phyloP scores from a whole-genome alignment of 2,329 filamentous ascomycete species.

The Stromatinia cepivora region DNA sequence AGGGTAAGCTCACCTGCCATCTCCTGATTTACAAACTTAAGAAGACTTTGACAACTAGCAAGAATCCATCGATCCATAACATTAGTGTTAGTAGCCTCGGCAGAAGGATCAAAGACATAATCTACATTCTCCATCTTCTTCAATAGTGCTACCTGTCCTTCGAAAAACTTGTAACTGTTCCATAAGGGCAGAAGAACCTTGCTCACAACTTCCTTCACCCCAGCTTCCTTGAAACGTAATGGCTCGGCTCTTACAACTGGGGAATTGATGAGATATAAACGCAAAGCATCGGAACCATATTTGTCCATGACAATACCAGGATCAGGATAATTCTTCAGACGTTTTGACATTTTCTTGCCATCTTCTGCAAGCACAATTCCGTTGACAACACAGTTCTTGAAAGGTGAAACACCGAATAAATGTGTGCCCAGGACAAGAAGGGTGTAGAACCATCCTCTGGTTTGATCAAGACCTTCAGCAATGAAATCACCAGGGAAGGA shows the following conservation, averaged over 20 bases:
- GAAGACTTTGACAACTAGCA: constrained; percentile 84
- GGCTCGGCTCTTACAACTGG: constrained; percentile 91
- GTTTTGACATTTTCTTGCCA: constrained; percentile 98
- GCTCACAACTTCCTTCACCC: constrained; percentile 91
- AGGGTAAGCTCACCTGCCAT: constrained; percentile 67
- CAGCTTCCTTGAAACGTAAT: constrained; percentile 84
- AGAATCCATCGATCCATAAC: constrained; percentile 97
- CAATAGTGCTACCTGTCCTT: constrained; percentile 78
- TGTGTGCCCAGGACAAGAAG: constrained; percentile 85
- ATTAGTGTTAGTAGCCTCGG: constrained; percentile 76
- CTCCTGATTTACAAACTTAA: constrained; percentile 89
- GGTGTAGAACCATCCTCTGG: constrained; percentile 96
- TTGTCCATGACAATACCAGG: constrained; percentile 78
- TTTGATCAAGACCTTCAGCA: constrained; percentile 90
- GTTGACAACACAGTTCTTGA: constrained; percentile 96
- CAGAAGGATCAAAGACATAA: constrained; percentile 74
- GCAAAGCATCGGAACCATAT: constrained; percentile 88
- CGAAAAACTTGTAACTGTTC: constrained; percentile 98
- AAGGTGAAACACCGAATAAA: constrained; percentile 80
- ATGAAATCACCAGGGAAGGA: constrained; percentile 93
- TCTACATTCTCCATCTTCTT: constrained; percentile 82
- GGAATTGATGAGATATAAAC: constrained; percentile 95
- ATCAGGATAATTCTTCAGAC: constrained; percentile 94
- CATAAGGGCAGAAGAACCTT: constrained; percentile 88
- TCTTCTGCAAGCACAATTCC: constrained; percentile 92